Percentiles rank a stretch among this genome's conserved stretches.
Conservation (phyloP, 2,329 filamentous ascomycete genomes). For the Nigrospora sphaerica region DNA sequence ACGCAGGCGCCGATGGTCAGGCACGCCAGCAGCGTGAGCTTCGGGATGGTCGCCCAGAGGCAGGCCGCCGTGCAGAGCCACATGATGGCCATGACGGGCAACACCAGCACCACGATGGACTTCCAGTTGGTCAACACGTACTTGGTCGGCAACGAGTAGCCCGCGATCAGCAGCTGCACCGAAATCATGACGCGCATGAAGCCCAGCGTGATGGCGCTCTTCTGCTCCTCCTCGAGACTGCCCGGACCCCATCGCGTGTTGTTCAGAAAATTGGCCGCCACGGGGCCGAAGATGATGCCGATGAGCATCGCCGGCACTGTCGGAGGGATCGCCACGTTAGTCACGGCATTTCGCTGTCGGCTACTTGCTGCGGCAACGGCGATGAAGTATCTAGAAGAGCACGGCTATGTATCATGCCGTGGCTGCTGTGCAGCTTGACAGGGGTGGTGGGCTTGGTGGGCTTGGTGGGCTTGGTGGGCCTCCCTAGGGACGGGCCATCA, state of each 20-base stretch:
- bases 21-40: conserved; percentile 43
- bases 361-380: too few relatives aligned
- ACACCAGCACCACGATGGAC: conserved; percentile 45
- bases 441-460: too few relatives aligned
- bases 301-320: conserved; percentile 47
- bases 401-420: too few relatives aligned
- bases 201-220: conserved; percentile 33
- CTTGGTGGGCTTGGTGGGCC: too few relatives aligned
- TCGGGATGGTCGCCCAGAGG: conserved; percentile 46
- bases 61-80: conserved; percentile 53
- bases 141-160: conserved; percentile 52
- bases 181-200: conserved; percentile 54
- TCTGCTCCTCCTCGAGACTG: conserved; percentile 9
- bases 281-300: conserved; percentile 47
- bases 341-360: too few relatives aligned
- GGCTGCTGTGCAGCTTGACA: too few relatives aligned
- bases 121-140: conserved; percentile 43
- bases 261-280: conserved; percentile 45
- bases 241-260: conserved; percentile 31
- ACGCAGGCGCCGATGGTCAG: conserved; percentile 55
- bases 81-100: conserved; percentile 56
- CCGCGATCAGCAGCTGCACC: conserved; percentile 56
- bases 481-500: neutral
- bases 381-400: too few relatives aligned
- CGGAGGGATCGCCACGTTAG: too few relatives aligned